Percentiles rank a stretch among this genome's conserved stretches.
Evolutionary conservation across 2,329 filamentous ascomycete genomes (phyloP).

Genomic region (Epichloe uncinata): DNA sequence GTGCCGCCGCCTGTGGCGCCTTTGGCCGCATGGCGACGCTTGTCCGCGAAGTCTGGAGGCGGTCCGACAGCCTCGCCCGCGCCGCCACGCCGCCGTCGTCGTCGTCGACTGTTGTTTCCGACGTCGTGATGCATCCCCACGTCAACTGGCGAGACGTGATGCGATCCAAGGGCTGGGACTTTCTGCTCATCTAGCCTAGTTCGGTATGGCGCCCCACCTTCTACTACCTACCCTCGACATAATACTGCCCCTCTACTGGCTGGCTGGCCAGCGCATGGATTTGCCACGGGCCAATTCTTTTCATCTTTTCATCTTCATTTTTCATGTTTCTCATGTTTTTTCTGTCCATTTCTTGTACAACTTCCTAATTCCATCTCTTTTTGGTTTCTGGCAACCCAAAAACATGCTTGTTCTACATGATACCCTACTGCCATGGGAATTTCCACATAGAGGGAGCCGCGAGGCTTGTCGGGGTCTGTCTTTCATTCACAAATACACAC

Average conservation of each 20-base stretch:
- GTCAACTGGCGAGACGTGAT: conserved; percentile 94
- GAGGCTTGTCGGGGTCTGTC: conserved; percentile 20
- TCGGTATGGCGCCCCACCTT: no score
- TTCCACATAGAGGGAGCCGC: conserved; percentile 26
- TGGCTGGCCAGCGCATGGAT: no score
- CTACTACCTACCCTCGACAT: no score
- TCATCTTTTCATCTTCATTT: conserved; percentile 5
- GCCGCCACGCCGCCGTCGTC: conserved; percentile 23
- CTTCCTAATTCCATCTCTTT: background rate
- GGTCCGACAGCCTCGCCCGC: conserved; percentile 45
- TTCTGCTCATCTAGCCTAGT: conserved; percentile 74
- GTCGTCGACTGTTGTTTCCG: conserved; percentile 19
- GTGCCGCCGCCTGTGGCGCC: conserved; percentile 66
- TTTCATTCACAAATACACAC: background rate
- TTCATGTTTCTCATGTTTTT: conserved; percentile 3
- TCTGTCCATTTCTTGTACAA: conserved; percentile 9
- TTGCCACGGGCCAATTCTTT: background rate
- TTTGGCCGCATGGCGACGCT: conserved; percentile 73
- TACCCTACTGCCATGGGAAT: conserved; percentile 21
- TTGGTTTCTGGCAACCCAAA: background rate
- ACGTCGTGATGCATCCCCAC: conserved; percentile 38
- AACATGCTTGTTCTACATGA: conserved; percentile 11
- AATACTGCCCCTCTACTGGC: background rate
- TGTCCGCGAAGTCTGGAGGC: conserved; percentile 72
- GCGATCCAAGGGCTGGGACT: conserved; percentile 84